These are phyloP conservation scores for Cyberlindnera petersonii DNA, from an alignment of 805 yeast species.

Conservation along the genomic window DNA sequence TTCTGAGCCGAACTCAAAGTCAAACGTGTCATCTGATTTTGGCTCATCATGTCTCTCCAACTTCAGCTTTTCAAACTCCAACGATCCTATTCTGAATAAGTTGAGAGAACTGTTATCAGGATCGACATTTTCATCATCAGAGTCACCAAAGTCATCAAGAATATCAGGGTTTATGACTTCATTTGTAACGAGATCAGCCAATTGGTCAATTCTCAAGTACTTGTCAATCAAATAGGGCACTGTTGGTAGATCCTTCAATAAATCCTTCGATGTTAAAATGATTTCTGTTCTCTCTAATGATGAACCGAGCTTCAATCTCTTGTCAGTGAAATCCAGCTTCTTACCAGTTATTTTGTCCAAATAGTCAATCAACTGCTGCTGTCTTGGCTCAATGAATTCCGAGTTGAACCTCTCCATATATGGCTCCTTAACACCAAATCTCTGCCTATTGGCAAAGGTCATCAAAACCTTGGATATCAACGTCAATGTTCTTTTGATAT, in stretches of 20 bases:
- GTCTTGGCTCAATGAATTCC: constrained; percentile 53
- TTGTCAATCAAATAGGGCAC: constrained; percentile 69
- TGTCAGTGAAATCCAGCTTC: constrained; percentile 61
- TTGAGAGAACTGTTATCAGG: constrained; percentile 12
- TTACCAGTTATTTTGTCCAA: constrained; percentile 68
- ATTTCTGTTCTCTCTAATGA: constrained; percentile 53
- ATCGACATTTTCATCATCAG: constrained; percentile 4
- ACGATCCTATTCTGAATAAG: constrained; percentile 29
- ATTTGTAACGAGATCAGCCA: constrained; percentile 43
- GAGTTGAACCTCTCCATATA: constrained; percentile 67
- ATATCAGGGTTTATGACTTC: constrained; percentile 7
- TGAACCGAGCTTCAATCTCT: constrained; percentile 51
- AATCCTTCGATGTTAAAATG: constrained; percentile 47
- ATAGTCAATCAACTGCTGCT: constrained; percentile 59
- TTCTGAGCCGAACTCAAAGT: constrained; percentile 56
- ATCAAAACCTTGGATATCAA: constrained; percentile 75
- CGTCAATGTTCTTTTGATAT: constrained; percentile 73
- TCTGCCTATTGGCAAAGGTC: constrained; percentile 72
- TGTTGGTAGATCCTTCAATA: constrained; percentile 57
- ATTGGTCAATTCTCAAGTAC: constrained; percentile 54
- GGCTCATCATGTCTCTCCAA: constrained; percentile 30
- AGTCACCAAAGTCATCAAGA: constrained; percentile 22
- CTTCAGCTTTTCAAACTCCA: constrained; percentile 33
- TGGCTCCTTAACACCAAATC: constrained; percentile 81
- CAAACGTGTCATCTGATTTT: constrained; percentile 7